phyloP scores from a whole-genome alignment of 192 early-diverging fungal species.

The Umbelopsis sp. region DNA sequence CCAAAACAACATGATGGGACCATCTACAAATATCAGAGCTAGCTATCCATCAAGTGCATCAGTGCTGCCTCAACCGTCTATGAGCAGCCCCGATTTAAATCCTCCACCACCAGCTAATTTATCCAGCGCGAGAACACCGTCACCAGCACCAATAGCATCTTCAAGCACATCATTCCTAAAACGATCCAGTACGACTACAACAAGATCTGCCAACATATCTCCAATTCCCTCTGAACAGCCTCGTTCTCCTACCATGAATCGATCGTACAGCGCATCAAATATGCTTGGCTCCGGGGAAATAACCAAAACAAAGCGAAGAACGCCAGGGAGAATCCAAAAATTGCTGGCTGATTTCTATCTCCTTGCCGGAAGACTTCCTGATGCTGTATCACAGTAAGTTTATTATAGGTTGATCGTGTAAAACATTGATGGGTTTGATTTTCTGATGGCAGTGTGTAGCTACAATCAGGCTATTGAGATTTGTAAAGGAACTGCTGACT shows the following conservation, averaged over 20 bases:
- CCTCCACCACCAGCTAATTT: constrained; percentile 3
- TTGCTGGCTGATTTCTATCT: constrained; percentile 75
- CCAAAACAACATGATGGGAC: background rate
- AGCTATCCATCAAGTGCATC: background rate
- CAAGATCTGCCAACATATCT: constrained; percentile 14
- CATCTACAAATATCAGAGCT: background rate
- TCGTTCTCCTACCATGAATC: constrained; percentile 48
- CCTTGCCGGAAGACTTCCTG: constrained; percentile 69
- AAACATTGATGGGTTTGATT: too few species aligned
- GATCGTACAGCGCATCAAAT: constrained; percentile 30
- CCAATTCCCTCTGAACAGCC: constrained; percentile 37
- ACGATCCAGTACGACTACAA: constrained; percentile 14
- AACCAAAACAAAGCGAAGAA: constrained; percentile 55
- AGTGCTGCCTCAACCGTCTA: constrained; percentile 9
- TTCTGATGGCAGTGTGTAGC: constrained; percentile 29
- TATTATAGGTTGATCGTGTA: background rate
- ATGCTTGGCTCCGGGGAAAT: constrained; percentile 23
- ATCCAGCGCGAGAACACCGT: constrained; percentile 16
- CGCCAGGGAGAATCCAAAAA: constrained; percentile 73
- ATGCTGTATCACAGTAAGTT: constrained; percentile 63
- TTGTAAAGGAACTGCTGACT: constrained; percentile 68
- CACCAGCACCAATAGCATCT: constrained; percentile 11
- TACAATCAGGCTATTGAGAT: constrained; percentile 68
- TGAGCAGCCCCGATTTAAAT: constrained; percentile 14
- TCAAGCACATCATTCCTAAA: constrained; percentile 21